Base-by-base conservation (phyloP, 164 flowering plant genomes). In the Berberis thunbergii region DNA sequence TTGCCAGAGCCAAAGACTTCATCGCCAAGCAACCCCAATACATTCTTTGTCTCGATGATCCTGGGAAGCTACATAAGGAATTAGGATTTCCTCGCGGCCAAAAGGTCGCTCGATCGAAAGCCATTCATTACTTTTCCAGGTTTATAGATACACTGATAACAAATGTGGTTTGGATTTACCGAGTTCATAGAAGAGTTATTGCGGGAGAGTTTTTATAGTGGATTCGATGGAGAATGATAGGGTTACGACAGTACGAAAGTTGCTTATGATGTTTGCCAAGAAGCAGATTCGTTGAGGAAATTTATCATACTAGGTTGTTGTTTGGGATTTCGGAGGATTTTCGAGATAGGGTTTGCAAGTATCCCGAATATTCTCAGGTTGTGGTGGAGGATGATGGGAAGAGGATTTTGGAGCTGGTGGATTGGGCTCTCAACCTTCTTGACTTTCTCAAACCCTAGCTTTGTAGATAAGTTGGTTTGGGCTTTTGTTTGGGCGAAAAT, bases 251-350 rank as follows among this genome's bases (percentile, higher is more conserved):
- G 87, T 95, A 4, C 68, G 90, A 39, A 95, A 89, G 57, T 64
- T 95, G 59, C 74, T 91, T 43, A 95, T 95, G 99, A 89, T 95
- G 92, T 87, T 96, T 1, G 79, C 77, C 11, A 65, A 79, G 41
- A 83, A 81, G 64, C 77, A 91, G 49, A 84, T 95, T 55, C 81
- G 91, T 69, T 95, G 67, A 85, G 83, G 54, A 95, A 88, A 84
- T 91, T 65, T 70, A 88, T 68, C 97, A 85, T 68, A 80, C 81
- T 59, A 67, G 99, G 68, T 54, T 65, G 4, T 60, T 95, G 64
- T 95, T 95, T 64, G 99, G 99, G 6, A 78, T 91, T 42, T 88
- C 96, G 0, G 91, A 84, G 26, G 97, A 95, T 78, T 91, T 95
- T 62, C 70, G 97, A 64, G 97, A 95, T 58, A 68, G 96, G 54